These are phyloP conservation scores for Shiraia bambusicola DNA, from an alignment of 2,329 filamentous ascomycete genomes.

Conservation along the genomic window DNA sequence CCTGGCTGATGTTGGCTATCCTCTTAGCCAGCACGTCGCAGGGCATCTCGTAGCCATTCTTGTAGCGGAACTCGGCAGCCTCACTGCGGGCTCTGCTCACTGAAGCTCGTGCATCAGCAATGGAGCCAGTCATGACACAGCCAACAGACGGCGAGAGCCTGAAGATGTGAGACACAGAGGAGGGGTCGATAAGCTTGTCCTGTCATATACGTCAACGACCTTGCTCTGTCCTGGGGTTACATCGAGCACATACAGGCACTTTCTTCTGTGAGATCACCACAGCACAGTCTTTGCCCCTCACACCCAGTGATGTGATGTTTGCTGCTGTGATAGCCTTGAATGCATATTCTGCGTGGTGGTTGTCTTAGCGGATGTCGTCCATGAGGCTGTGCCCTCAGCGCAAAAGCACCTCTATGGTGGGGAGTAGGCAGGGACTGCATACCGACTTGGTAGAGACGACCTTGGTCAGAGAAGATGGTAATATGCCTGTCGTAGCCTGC, in stretches of 20 bases:
- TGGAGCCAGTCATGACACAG: conserved; percentile 97
- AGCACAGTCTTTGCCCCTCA: conserved; percentile 94
- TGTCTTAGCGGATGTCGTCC: conserved; percentile 17
- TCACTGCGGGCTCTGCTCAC: conserved; percentile 91
- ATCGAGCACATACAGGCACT: conserved; percentile 74
- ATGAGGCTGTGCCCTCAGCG: conserved; percentile 1
- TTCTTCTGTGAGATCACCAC: conserved; percentile 99
- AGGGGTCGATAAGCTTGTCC: conserved; percentile 98
- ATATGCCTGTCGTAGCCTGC: conserved; percentile 95
- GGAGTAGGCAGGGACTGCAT: conserved; percentile 45
- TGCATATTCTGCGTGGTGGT: conserved; percentile 78
- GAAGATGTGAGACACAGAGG: conserved; percentile 97
- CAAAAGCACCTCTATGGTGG: not conserved
- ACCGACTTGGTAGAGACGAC: conserved; percentile 99
- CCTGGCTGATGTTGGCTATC: conserved; percentile 97
- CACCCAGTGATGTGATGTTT: conserved; percentile 96
- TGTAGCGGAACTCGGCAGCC: conserved; percentile 97
- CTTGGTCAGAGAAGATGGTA: conserved; percentile 99
- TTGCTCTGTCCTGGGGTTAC: conserved; percentile 1
- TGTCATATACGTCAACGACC: conserved; percentile 43
- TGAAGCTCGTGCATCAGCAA: conserved; percentile 92
- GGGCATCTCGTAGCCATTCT: conserved; percentile 99
- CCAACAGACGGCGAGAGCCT: conserved; percentile 93
- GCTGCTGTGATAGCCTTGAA: conserved; percentile 99
- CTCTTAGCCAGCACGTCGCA: conserved; percentile 95